phyloP scores from a whole-genome alignment of 2,329 filamentous ascomycete species.

The Paracoccidioides lutzii region DNA sequence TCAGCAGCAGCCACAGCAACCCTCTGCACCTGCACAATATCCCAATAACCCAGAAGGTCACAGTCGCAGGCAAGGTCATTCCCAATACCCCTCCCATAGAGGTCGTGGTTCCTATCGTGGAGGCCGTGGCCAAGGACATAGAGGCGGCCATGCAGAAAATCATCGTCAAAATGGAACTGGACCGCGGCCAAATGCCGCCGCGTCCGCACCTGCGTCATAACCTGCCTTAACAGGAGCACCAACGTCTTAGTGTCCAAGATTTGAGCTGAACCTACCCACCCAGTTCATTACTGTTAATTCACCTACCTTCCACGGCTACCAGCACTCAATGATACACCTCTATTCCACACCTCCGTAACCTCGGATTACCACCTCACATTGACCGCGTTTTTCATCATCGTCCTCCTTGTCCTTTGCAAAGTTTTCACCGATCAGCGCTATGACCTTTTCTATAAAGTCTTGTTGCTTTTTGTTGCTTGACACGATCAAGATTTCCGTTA shows the following conservation, averaged over 20 bases:
- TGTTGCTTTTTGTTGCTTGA: background rate
- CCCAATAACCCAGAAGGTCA: constrained; percentile 13
- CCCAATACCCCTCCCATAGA: constrained; percentile 27
- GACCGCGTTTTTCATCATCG: background rate
- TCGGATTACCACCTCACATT: background rate
- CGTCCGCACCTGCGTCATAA: constrained; percentile 9
- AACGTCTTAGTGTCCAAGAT: background rate
- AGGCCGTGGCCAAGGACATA: constrained; percentile 32
- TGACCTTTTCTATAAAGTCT: background rate
- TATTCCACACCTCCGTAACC: background rate
- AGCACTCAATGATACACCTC: background rate
- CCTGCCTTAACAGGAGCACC: background rate
- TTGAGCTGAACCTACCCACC: background rate
- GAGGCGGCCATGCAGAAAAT: constrained; percentile 24
- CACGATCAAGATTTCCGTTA: background rate
- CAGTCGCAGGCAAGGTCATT: constrained; percentile 23
- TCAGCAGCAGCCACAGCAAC: constrained; percentile 10
- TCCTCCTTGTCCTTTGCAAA: background rate
- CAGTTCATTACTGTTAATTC: background rate
- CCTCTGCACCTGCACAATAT: background rate
- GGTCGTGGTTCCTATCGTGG: constrained; percentile 32
- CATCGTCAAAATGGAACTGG: constrained; percentile 18
- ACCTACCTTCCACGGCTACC: background rate
- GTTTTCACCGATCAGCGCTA: background rate
- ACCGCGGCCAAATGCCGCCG: constrained; percentile 10